Evolutionary conservation across 1,284 basidiomycete genomes (phyloP), one percentile per base, ranked within the genome.

Genomic region (Laetiporus sulphureus): DNA sequence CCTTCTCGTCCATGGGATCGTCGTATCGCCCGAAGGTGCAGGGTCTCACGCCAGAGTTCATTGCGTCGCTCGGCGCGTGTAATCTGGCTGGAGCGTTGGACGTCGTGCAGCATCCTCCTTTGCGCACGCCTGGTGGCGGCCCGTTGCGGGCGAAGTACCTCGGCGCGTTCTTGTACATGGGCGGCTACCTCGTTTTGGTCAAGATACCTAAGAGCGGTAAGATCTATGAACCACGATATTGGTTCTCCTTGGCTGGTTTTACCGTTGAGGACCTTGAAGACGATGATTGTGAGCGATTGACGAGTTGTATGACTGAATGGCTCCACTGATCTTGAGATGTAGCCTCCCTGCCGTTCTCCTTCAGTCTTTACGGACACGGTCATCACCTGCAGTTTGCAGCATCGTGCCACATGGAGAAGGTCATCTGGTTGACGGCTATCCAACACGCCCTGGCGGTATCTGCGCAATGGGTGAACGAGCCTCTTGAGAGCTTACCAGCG

Each of bases 121-220:
- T 37, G 36, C 36, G 39, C 29, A 16, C 32, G 24, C 34, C 40
- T 8, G 35, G 46, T 18, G n/a, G 36, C 19, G 46, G 46, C 2
- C 20, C 41, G 22, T 48, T 86, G 49, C 84, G 80, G 55, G 85
- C 90, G 46, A 90, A 87, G 59, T 93, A 94, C 60, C 70, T 91
- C 15, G 91, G 87, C 27, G 88, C 86, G 8, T 94, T 96, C 60
- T 66, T 97, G 35, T 97, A 92, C 57, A 66, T 75, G 10, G 90
- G 89, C 12, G 84, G 81, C 12, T 95, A 91, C 59, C 64, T 96
- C 36, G 73, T 95, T 31, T 67, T 97, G 29, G 88, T 81, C 53
- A 96, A 95, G 66, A 81, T 92, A 38, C 69, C 73, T 50, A 91
- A 89, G 64, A 73, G 79, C 34, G 60, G 61, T 44, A 86, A 77